Evolutionary conservation across 768 basidiomycete genomes (phyloP), one percentile per base, ranked within the genome.

Genomic region (Amanita rubescens): DNA sequence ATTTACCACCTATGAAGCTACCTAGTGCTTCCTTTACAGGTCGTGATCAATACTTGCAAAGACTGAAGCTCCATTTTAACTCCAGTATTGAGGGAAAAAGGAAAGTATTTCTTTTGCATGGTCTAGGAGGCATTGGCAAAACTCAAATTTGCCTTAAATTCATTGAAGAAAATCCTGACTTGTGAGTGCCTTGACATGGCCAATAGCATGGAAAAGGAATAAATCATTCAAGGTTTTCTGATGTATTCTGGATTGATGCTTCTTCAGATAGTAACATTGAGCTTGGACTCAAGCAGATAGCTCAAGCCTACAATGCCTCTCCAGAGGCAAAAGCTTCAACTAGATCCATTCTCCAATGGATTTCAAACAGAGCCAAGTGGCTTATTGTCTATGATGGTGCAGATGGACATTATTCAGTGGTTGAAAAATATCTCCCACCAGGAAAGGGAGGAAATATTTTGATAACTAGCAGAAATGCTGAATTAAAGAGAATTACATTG

Each of bases 211-310:
- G n/a, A 7, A 44, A 12, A 10, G 1, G n/a, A 3, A 22, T 30
- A 30, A 3, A 3, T 30, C 5, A 41, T 1, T 17, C 38, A 11
- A 41, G 61, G 15, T 62, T 61, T 35, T 56, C 44, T 51, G 22
- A 55, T 32, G 49, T 60, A n/a, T 63, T 63, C 38, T 63, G 61
- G 59, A 53, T 63, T 57, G 62, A 63, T 56, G 59, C 61, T 17
- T 54, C 62, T 3, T 58, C 52, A n/a, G 30, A 43, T 15, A 30
- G 27, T 8, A 30, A 8, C 27, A 55, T 62, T 45, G 44, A 32
- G 3, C 27, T 45, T 30, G 25, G 3, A 38, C 51, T 20, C 42
- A 38, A 15, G 9, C 19, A 55, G 56, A 42, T 50, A 62, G 12
- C 32, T 35, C 33, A 47, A 17, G 24, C 49, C 58, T 15, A 48